Evolutionary conservation across 495 filamentous ascomycete species (phyloP).

Genomic region (Talaromyces trachyspermus): DNA sequence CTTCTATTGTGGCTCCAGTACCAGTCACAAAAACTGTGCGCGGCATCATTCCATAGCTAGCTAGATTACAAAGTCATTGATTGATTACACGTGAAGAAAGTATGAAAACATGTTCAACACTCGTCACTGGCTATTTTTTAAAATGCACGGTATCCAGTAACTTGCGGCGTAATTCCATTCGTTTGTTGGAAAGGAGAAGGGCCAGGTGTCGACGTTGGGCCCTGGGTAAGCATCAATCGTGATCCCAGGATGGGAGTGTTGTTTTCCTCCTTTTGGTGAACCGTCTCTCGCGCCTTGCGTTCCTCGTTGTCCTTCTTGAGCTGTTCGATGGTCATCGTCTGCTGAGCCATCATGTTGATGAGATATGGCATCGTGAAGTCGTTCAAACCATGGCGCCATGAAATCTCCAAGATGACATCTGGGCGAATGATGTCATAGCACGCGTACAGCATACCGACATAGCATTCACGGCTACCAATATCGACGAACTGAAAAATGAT

Average conservation of each 20-base stretch:
- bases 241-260: conserved; percentile 88
- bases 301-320: conserved; percentile 97
- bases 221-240: conserved; percentile 97
- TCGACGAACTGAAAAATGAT: conserved; percentile 77
- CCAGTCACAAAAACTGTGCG: conserved; percentile 1
- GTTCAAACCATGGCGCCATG: conserved; percentile 89
- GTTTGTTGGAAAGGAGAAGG: conserved; percentile 62
- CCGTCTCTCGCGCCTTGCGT: conserved; percentile 80
- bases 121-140: conserved; percentile 19
- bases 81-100: conserved; percentile 8
- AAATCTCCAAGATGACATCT: conserved; percentile 87
- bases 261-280: conserved; percentile 83
- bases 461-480: conserved; percentile 98
- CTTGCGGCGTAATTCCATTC: conserved; percentile 75
- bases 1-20: background rate
- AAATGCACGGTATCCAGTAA: conserved; percentile 64
- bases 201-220: conserved; percentile 52
- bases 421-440: conserved; percentile 97
- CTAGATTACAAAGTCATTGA: conserved; percentile 9
- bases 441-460: conserved; percentile 96
- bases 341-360: conserved; percentile 94
- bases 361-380: conserved; percentile 99
- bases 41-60: conserved; percentile 8
- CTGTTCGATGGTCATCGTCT: conserved; percentile 72
- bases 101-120: conserved; percentile 2